Evolutionary conservation across 2,329 filamentous ascomycete genomes (phyloP).

Genomic region (Colletotrichum echinochloae): DNA sequence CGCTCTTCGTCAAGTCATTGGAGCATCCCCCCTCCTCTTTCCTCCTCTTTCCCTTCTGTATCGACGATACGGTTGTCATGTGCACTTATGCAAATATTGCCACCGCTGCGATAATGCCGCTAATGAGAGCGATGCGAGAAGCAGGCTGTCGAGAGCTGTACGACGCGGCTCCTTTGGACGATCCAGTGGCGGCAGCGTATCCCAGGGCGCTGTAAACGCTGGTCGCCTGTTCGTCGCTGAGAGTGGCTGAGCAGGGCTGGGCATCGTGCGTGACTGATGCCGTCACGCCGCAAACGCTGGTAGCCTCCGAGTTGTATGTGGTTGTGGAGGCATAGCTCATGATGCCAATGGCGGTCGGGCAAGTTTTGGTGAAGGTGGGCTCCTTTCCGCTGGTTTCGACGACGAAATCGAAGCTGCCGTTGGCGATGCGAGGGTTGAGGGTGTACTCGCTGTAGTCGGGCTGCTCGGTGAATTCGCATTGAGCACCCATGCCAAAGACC

Average conservation of each 20-base stretch:
- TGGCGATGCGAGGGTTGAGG: conserved; percentile 36
- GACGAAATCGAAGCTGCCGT: conserved; percentile 39
- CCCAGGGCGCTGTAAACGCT: conserved; percentile 36
- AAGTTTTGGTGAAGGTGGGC: conserved; percentile 38
- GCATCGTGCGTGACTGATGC: conserved; percentile 36
- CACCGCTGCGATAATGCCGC: conserved; percentile 18
- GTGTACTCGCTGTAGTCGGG: conserved; percentile 39
- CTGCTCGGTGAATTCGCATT: conserved; percentile 38
- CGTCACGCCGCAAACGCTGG: conserved; percentile 39
- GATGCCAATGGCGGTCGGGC: conserved; percentile 32
- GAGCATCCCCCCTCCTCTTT: background rate
- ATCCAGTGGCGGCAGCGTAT: conserved; percentile 33
- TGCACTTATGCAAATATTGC: conserved; percentile 24
- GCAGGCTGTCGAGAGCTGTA: conserved; percentile 12
- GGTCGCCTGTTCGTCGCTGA: conserved; percentile 34
- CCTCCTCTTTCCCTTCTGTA: background rate
- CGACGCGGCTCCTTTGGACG: conserved; percentile 23
- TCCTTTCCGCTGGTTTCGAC: conserved; percentile 31
- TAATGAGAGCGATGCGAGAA: conserved; percentile 11
- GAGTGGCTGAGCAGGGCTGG: conserved; percentile 36
- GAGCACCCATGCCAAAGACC: conserved; percentile 35
- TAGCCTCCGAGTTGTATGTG: conserved; percentile 36
- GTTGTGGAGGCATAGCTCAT: conserved; percentile 38
- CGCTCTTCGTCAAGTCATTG: conserved; percentile 4
- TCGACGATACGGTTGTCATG: background rate